Evolutionary conservation across 352 stramenopile genomes (phyloP), one percentile per base, ranked within the genome.

Genomic region (Phytopythium oedochilum): DNA sequence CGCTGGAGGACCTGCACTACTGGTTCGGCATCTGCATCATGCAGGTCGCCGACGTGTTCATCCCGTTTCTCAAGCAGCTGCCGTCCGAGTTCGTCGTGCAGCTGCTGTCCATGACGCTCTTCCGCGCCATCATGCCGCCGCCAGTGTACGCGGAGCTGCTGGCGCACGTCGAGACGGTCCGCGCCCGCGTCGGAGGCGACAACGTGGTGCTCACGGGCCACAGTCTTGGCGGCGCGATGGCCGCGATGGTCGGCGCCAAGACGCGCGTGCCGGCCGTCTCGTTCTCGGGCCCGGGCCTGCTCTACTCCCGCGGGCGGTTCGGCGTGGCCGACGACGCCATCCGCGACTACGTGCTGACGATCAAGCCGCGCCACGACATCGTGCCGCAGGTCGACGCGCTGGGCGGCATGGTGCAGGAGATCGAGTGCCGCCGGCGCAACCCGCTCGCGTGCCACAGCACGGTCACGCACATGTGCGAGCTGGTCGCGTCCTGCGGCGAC

Each of bases 21-120:
- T 93, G 86, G 83, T 93, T 95, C 44, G 86, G 83, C 20, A 84
- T 95, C 47, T 87, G 68, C 47, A 82, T 93, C 66, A 95, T 95
- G 86, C 83, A 94, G 57, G 78, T 78, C 6, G 82, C 80, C 3
- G 89, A 94, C 68, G 76, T 90, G 45, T 94, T 94, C 50, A 63
- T 95, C 23, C 83, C 81, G 44, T 93, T 95, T 63, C 63, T 95
- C 38, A 95, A 92, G 60, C 83, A 95, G 46, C 68, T 94, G 20
- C 86, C 86, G 12, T 75, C 57, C 23, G 36, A 67, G 42, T 94
- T 93, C 59, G 83, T 95, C 20, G 86, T 95, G 15, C 46, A 92
- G 35, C 81, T 95, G 70, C 70, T 94, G 6, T 92, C 83, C 10
- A 88, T 94, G 74, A 82, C 79, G 29, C 61, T 91, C 34, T 64